Evolutionary conservation across 106 monocot species (phyloP), one percentile per base, ranked within the genome.

Genomic region (Vanilla planifolia): DNA sequence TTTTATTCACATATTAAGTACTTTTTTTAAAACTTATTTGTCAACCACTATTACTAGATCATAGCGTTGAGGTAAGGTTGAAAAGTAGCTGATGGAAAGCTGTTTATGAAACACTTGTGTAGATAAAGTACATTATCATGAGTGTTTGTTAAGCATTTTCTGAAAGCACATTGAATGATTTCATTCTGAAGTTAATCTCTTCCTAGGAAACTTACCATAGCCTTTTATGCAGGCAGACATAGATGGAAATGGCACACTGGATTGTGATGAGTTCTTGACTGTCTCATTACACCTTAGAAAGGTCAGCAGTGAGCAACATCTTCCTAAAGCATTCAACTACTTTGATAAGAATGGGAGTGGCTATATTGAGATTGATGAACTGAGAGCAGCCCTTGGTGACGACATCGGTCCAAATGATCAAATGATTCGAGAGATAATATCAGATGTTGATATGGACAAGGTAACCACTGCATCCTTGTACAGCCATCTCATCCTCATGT

Each of bases 311-410:
- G 85, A 79, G 37, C 77, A 89, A 28, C 74, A 89, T 63, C 62
- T 80, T 14, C 60, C 81, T 1, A 74, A 77, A 58, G 89, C 85
- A 39, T 93, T 93, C 62, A 66, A 72, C 8, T 89, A 69, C 53
- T 93, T 89, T 9, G 93, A 93, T 71, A 93, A 89, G 65, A 78
- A 93, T 51, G 74, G 72, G 2, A 89, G 71, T 59, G 93, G 93
- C 22, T 93, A 63, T 50, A 89, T 93, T 10, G 93, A 93, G 65
- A 82, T 85, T 40, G 78, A 85, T 1, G 88, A 93, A 66, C 55
- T 93, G 73, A 81, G 71, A 64, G 93, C 79, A 72, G 89, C 85
- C 25, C 67, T 93, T 15, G 71, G 41, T 0, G 93, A 85, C 19
- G 62, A 84, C 21, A 64, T 52, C 10, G 73, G 64, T 17, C 65